Conservation (phyloP, 2,329 filamentous ascomycete genomes). For the Cyphellophora europaea region DNA sequence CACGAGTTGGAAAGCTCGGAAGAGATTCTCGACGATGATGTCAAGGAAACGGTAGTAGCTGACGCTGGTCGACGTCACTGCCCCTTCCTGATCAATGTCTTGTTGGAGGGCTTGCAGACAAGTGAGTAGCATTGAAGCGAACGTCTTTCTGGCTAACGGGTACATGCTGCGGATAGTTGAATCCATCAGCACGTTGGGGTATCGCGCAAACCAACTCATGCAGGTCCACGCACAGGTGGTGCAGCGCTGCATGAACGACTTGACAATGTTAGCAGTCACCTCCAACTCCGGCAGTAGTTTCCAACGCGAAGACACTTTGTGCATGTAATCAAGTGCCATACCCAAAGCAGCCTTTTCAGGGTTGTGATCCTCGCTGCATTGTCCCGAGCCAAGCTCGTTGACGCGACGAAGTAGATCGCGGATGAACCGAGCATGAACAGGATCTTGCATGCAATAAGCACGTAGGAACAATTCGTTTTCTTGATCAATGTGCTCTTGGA, state of each 20-base stretch:
- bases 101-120: too few species aligned
- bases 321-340: constrained; percentile 51
- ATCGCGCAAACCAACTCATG: constrained; percentile 9
- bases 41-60: too few species aligned
- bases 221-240: constrained; percentile 9
- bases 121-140: constrained; percentile 3
- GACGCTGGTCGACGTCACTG: too few species aligned
- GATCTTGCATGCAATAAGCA: constrained; percentile 71
- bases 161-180: constrained; percentile 13
- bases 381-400: constrained; percentile 37
- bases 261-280: constrained; percentile 46
- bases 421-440: constrained; percentile 59
- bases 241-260: constrained; percentile 36
- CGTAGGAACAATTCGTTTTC: constrained; percentile 68
- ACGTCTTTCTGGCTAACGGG: constrained; percentile 12
- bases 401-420: constrained; percentile 51
- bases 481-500: constrained; percentile 49
- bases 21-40: too few species aligned
- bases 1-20: too few species aligned
- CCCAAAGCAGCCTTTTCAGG: constrained; percentile 35
- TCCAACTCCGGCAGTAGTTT: constrained; percentile 60
- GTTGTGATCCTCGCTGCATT: constrained; percentile 39
- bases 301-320: constrained; percentile 63
- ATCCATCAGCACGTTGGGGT: constrained; percentile 10
- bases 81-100: too few species aligned